Percentiles rank a stretch among this genome's conserved stretches.
These are phyloP conservation scores for Rutstroemia sp. DNA, from an alignment of 2,329 filamentous ascomycete genomes.

Conservation along the genomic window DNA sequence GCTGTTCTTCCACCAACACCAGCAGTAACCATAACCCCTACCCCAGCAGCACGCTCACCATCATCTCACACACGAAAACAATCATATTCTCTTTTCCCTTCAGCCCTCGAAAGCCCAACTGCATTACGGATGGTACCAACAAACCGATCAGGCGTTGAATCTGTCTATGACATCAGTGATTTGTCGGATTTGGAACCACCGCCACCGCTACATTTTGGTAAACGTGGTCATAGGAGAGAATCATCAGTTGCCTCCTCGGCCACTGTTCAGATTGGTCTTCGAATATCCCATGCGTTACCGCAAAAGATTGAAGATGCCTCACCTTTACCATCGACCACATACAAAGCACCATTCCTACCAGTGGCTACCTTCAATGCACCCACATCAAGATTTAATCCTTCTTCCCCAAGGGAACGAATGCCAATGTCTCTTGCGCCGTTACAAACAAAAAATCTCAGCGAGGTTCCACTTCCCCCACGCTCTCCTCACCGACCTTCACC, in stretches of 20 bases:
- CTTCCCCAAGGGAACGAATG: neutral
- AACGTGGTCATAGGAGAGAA: slow-evolving; percentile 36
- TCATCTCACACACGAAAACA: slow-evolving; percentile 17
- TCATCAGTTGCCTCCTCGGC: slow-evolving; percentile 58
- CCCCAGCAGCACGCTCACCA: neutral
- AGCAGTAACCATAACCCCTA: neutral
- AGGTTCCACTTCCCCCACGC: slow-evolving; percentile 4
- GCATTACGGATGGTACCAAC: neutral
- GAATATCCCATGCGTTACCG: slow-evolving; percentile 47
- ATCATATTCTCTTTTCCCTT: slow-evolving; percentile 27
- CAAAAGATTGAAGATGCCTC: slow-evolving; percentile 10
- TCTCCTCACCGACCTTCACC: slow-evolving; percentile 8
- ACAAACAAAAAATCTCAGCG: slow-evolving; percentile 2
- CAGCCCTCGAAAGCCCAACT: slow-evolving; percentile 11
- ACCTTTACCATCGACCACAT: slow-evolving; percentile 27
- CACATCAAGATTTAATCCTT: neutral
- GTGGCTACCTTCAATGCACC: neutral
- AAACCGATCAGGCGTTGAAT: slow-evolving; percentile 10
- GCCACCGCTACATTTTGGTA: slow-evolving; percentile 14
- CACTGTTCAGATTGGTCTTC: slow-evolving; percentile 64
- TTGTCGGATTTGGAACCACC: slow-evolving; percentile 18
- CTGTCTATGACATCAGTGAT: slow-evolving; percentile 27
- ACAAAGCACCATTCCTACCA: slow-evolving; percentile 25
- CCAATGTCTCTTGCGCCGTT: slow-evolving; percentile 1
- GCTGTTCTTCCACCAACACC: slow-evolving; percentile 1